Conservation (phyloP, 108 stramenopile genomes). For the Nannochloropsis salina region DNA sequence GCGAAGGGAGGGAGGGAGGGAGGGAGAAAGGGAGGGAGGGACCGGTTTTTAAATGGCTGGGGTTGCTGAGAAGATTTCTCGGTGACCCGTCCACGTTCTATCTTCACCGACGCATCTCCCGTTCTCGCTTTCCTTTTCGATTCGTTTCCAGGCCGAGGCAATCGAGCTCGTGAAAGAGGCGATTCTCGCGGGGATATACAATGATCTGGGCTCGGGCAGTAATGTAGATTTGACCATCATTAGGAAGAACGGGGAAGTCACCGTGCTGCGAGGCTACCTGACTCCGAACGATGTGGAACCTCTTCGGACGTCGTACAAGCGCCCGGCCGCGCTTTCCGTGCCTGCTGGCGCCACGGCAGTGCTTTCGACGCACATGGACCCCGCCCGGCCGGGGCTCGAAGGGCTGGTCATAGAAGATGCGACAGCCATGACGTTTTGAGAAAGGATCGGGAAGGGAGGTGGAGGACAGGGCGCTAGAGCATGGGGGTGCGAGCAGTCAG, state of each 20-base stretch:
- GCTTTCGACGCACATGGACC: not conserved
- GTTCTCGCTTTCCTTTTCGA: not conserved
- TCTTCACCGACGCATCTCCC: not conserved
- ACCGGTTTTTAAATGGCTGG: no score
- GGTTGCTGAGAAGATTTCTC: no score
- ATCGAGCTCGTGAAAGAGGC: slow-evolving; percentile 80
- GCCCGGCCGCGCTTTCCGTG: not conserved
- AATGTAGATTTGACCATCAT: slow-evolving; percentile 91
- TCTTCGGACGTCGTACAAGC: not conserved
- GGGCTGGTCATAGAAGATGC: not conserved
- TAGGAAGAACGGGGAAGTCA: slow-evolving; percentile 55
- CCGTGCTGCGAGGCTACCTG: not conserved
- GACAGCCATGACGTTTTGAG: not conserved
- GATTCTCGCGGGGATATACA: slow-evolving; percentile 91
- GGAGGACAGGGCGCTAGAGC: no score
- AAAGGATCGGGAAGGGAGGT: not conserved
- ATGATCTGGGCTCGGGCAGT: slow-evolving; percentile 89
- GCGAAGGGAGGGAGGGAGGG: no score
- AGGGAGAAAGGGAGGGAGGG: no score
- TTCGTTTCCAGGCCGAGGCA: slow-evolving; percentile 78
- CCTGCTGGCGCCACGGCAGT: not conserved
- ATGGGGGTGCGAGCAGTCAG: not conserved
- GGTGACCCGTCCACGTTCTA: no score
- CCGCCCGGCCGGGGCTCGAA: not conserved
- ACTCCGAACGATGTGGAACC: not conserved